Percentiles rank a stretch among this genome's conserved stretches.
These are phyloP conservation scores for Echinochloa phyllopogon DNA, from an alignment of 176 grass and related monocot species.

Conservation along the genomic window DNA sequence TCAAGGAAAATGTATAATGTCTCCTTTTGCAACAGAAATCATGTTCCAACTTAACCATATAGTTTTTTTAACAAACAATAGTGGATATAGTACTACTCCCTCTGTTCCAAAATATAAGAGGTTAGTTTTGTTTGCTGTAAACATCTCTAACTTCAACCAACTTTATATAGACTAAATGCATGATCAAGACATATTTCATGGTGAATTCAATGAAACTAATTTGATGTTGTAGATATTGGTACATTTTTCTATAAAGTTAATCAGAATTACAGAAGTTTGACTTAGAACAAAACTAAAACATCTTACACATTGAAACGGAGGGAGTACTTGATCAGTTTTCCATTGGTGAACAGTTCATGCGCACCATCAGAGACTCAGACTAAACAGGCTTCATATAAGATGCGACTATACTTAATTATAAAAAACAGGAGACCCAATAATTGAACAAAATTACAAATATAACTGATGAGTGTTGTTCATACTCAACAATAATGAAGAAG, in stretches of 20 bases:
- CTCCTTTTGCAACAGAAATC: not conserved
- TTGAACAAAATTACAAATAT: not conserved
- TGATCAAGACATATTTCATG: too few relatives aligned
- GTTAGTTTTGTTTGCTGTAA: too few relatives aligned
- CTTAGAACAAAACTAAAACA: too few relatives aligned
- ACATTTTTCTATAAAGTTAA: too few relatives aligned
- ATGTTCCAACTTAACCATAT: not conserved
- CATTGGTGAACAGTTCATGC: not conserved
- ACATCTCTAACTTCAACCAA: too few relatives aligned
- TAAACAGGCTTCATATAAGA: not conserved
- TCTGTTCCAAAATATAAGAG: too few relatives aligned
- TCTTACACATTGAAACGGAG: too few relatives aligned
- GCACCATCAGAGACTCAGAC: not conserved
- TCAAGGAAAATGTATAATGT: constrained; percentile 45
- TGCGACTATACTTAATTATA: constrained; percentile 18
- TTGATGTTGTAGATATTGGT: too few relatives aligned
- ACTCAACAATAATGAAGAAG: not conserved
- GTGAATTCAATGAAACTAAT: too few relatives aligned
- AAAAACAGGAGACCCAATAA: not conserved
- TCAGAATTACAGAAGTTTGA: too few relatives aligned
- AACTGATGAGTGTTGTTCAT: not conserved
- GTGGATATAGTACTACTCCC: not conserved
- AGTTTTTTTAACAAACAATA: not conserved
- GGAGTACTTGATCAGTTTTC: not conserved
- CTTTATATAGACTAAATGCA: too few relatives aligned